A percentile compares a stretch with the other conserved stretches of the same genome.
These are phyloP conservation scores for Oryza glumipatula DNA, from an alignment of 176 grass and related monocot genomes.

Conservation along the genomic window DNA sequence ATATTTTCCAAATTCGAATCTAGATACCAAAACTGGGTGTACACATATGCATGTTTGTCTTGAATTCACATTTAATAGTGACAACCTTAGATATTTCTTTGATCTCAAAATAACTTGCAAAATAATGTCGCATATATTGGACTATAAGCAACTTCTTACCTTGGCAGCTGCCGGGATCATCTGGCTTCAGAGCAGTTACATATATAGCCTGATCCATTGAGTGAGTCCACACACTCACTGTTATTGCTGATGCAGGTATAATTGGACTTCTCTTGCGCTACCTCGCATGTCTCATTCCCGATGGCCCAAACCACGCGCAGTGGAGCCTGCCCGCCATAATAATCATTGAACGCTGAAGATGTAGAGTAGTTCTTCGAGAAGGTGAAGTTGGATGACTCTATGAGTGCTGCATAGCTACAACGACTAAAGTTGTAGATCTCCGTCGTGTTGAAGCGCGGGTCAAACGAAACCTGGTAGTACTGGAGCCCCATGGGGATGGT, in stretches of 20 bases:
- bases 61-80: too few species aligned
- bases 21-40: too few species aligned
- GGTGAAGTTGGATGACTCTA: neutral
- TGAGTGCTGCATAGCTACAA: constrained; percentile 44
- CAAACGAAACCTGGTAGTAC: neutral
- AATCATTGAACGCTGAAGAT: neutral
- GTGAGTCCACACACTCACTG: neutral
- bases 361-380: neutral
- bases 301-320: constrained; percentile 2
- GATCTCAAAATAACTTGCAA: too few species aligned
- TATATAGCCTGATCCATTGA: neutral
- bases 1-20: too few species aligned
- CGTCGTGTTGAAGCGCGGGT: neutral
- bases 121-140: too few species aligned
- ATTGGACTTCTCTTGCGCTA: rapidly evolving
- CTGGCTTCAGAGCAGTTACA: neutral
- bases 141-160: too few species aligned
- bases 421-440: neutral
- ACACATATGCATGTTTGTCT: too few species aligned
- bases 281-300: neutral
- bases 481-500: neutral
- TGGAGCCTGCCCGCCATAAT: neutral
- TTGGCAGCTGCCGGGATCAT: too few species aligned
- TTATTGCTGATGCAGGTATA: neutral
- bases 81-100: too few species aligned